These are phyloP conservation scores for Rhododendron williamsianum DNA, from an alignment of 148 eudicot species.

Conservation along the genomic window DNA sequence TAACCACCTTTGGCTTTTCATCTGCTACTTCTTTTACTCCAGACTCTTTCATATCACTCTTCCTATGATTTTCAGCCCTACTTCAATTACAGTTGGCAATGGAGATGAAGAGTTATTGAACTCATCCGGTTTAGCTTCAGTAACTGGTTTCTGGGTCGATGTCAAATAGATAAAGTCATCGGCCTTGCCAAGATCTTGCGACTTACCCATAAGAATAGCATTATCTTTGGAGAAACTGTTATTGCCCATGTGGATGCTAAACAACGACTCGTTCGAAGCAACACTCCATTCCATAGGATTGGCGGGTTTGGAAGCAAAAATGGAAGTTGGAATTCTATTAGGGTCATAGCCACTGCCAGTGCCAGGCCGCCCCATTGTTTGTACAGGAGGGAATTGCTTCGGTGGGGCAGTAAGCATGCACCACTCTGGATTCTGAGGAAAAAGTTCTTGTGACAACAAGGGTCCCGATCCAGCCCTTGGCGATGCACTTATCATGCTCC, in stretches of 20 bases:
- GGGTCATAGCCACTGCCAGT: conserved; percentile 30
- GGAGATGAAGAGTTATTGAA: conserved; percentile 3
- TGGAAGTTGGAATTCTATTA: conserved; percentile 35
- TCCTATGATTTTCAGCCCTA: conserved; percentile 6
- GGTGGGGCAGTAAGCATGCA: conserved; percentile 1
- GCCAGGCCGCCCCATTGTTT: conserved; percentile 24
- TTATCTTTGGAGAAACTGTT: conserved; percentile 40
- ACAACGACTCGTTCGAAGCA: conserved; percentile 48
- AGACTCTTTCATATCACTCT: conserved; percentile 7
- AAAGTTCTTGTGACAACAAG: conserved; percentile 1
- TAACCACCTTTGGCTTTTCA: conserved; percentile 1
- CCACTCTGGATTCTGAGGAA: conserved; percentile 11
- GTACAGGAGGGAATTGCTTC: conserved; percentile 29
- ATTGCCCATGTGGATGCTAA: conserved; percentile 51
- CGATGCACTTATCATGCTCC: conserved; percentile 30
- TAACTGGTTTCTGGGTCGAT: conserved; percentile 2
- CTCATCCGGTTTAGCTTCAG: conserved; percentile 1
- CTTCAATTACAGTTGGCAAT: conserved; percentile 35
- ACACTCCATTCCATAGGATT: conserved; percentile 40
- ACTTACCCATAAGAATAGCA: conserved; percentile 21
- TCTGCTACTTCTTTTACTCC: not conserved
- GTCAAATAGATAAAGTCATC: conserved; percentile 14
- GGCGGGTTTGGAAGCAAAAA: conserved; percentile 27
- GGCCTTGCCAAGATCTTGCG: conserved; percentile 18
- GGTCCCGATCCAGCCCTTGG: conserved; percentile 3